These are phyloP conservation scores for Claviceps capensis DNA, from an alignment of 2,329 filamentous ascomycete genomes.

Conservation along the genomic window DNA sequence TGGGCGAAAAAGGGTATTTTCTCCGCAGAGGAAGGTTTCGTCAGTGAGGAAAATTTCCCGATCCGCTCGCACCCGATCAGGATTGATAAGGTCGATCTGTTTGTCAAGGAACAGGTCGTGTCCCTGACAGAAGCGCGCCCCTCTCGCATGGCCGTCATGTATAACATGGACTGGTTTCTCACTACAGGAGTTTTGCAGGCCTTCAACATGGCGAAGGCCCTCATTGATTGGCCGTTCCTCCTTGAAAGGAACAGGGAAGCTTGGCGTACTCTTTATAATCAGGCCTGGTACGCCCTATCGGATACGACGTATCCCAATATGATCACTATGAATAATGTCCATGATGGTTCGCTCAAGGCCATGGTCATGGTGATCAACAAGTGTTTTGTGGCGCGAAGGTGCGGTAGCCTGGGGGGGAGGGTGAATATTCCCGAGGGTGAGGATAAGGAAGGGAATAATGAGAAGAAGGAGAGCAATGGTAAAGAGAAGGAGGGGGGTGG, in stretches of 20 bases:
- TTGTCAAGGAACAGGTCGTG: conserved; percentile 12
- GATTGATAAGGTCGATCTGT: background rate
- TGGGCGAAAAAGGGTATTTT: conserved; percentile 11
- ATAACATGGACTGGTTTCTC: conserved; percentile 15
- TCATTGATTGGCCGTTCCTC: conserved; percentile 3
- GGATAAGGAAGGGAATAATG: background rate
- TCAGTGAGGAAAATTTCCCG: conserved; percentile 14
- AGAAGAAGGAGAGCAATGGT: background rate
- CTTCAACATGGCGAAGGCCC: background rate
- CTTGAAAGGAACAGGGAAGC: conserved; percentile 6
- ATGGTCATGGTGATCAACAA: conserved; percentile 17
- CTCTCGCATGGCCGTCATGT: conserved; percentile 7
- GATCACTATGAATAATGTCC: conserved; percentile 17
- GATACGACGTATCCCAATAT: conserved; percentile 18
- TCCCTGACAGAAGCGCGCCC: conserved; percentile 7
- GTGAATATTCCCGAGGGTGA: background rate
- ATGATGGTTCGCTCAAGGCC: conserved; percentile 12
- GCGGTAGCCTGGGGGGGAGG: conserved; percentile 12
- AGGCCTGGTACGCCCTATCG: conserved; percentile 13
- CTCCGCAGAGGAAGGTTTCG: conserved; percentile 16
- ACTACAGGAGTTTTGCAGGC: conserved; percentile 6
- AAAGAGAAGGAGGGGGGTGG: background rate
- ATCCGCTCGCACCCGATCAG: conserved; percentile 13
- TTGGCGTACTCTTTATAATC: conserved; percentile 11
- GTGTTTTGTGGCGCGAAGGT: conserved; percentile 16